Conservation (phyloP, 1,284 basidiomycete genomes). For the Athelia psychrophila region DNA sequence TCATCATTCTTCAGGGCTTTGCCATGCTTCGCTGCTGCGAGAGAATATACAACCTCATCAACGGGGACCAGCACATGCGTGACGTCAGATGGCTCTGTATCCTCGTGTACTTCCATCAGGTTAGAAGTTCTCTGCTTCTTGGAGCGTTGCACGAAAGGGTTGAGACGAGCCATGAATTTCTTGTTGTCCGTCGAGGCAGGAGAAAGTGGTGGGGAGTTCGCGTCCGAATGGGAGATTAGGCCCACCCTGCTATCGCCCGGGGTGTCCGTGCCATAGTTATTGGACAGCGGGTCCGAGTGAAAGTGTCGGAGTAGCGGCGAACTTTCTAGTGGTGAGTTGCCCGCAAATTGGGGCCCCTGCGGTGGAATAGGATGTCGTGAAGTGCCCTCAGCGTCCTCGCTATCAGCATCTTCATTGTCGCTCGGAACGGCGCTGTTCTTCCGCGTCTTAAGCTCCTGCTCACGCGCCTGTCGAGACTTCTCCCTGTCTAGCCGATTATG, state of each 20-base stretch:
- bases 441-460: not conserved
- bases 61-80: slow-evolving; percentile 16
- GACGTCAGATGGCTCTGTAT: not conserved
- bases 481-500: slow-evolving; percentile 68
- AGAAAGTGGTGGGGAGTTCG: not conserved
- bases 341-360: no score
- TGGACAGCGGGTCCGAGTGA: not conserved
- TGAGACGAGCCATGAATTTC: not conserved
- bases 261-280: not conserved
- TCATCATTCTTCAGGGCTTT: slow-evolving; percentile 8
- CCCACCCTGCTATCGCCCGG: not conserved
- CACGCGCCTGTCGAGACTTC: slow-evolving; percentile 11
- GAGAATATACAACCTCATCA: slow-evolving; percentile 21
- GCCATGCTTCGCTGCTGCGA: slow-evolving; percentile 5
- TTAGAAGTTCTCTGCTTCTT: not conserved
- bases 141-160: not conserved
- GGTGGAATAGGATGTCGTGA: no score
- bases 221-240: not conserved
- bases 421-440: not conserved
- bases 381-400: no score
- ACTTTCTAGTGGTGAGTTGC: not conserved
- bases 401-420: not conserved
- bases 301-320: not conserved
- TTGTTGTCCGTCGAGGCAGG: not conserved
- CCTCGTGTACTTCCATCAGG: not conserved